Evolutionary conservation across 2,329 filamentous ascomycete species (phyloP), one percentile per base, ranked within the genome.

Genomic region (Taxawa tesnikishii): DNA sequence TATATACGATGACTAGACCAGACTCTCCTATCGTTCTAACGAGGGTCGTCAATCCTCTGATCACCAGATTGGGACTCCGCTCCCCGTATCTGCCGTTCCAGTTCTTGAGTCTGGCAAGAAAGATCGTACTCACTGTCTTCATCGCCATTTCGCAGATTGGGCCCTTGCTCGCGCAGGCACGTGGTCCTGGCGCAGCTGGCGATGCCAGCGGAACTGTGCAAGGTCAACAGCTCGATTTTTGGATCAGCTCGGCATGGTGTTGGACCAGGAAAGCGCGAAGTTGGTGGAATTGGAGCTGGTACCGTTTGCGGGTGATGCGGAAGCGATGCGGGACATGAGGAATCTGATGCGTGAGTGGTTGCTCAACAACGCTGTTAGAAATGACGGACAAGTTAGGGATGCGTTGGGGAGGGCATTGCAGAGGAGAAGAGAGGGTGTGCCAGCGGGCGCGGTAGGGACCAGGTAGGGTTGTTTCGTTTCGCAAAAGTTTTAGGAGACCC

Each of bases 41-140:
- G 1, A 49, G 53, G 3, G 42, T 68, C 9, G 38, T 70, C 16
- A 69, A 65, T 37, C 70, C 66, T 21, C 54, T 62, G n/a, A 43
- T 63, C 26, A 44, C 42, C 6, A 58, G 44, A 33, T 62, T 56
- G 12, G 43, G 51, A 5, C 14, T 56, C 1, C 68, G 74, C 34
- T 62, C 70, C 3, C 70, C 79, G 3, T 82, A 80, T 43, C 68
- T 96, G 4, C 88, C 87, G 3, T 98, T 90, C 51, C 87, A 98
- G 58, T 64, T 81, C 43, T 69, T 94, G 36, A 60, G 68, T 10
- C 70, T 96, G 5, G 73, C 79, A 5, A 75, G 87, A 38, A 83
- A 83, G 51, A 60, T 83, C 14, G 74, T 76, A 11, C 62, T 96
- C 31, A 87, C 84, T 2, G 58, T 83, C 15, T 87, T 83, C 56